Base-by-base conservation (phyloP, 179 eudicot species). In the Silene vulgaris region DNA sequence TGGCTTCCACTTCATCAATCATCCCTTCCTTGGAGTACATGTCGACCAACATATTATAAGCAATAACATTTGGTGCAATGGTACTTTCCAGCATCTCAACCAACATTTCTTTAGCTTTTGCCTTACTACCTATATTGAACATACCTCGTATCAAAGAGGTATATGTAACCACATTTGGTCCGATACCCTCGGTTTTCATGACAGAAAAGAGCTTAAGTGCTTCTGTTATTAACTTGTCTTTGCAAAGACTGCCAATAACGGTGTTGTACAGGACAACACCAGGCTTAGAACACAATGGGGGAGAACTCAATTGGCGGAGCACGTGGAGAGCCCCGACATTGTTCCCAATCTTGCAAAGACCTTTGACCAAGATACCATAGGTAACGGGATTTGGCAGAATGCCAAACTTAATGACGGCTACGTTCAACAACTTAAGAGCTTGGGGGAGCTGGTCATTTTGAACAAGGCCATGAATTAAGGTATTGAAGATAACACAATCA, bases 391-490 rank as follows among this genome's bases (percentile, higher is more conserved):
- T 4, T 6, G 73, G 79, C 3, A 1, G 21, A 57, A 75, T 30
- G 1, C 73, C 76, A 5, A 65, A n/a, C 5, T 21, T 17, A 5
- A 14, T 1, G 12, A 40, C 43, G 21, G 8, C 62, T 65, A 28
- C 12, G 3, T 19, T 8, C 12, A 80, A 72, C 16, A 80, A 7
- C 19, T 26, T 0, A 12, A 40, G 8, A 19, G 76, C 79, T 8
- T 43, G 48, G 0, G 5, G 43, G 12, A 62, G 11, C 9, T 37
- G 12, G 0, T 19, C 57, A 32, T 11, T 57, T 17, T 28, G 20
- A 17, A 76, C 30, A 1, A 77, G 72, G 71, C 74, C 75, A 12
- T 69, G 12, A 3, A 79, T 45, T 11, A 79, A 21, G 20, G 76
- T 75, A 40, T 17, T 75, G 30, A 75, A 56, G 5, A 48, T 21